Percentiles rank a stretch among this genome's conserved stretches.
These are phyloP conservation scores for Primulina huaijiensis DNA, from an alignment of 257 asterid genomes.

Conservation along the genomic window DNA sequence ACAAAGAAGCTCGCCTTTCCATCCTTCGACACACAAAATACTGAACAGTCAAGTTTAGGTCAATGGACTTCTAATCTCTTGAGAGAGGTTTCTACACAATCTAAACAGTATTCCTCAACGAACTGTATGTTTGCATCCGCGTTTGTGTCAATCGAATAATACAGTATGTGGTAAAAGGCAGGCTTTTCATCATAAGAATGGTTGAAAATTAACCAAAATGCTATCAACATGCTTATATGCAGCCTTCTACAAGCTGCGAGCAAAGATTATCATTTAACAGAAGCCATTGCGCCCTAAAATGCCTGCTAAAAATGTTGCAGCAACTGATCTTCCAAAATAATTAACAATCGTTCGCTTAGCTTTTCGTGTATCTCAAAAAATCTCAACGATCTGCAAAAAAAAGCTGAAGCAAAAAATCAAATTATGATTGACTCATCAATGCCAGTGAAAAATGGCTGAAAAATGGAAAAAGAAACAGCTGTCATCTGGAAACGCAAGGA, in stretches of 20 bases:
- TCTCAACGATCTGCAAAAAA: slow-evolving; percentile 38
- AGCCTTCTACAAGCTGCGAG: slow-evolving; percentile 92
- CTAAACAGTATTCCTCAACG: slow-evolving; percentile 57
- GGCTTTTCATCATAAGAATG: slow-evolving; percentile 65
- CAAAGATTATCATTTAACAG: slow-evolving; percentile 61
- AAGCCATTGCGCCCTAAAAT: slow-evolving; percentile 32
- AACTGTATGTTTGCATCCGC: slow-evolving; percentile 41
- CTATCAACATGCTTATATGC: slow-evolving; percentile 88
- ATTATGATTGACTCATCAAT: not conserved
- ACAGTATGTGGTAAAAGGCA: slow-evolving; percentile 50
- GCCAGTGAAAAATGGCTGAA: slow-evolving; percentile 8
- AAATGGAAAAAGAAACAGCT: not conserved
- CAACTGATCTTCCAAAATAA: slow-evolving; percentile 20
- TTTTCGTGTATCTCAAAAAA: slow-evolving; percentile 23
- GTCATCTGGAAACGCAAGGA: not conserved
- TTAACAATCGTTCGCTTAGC: slow-evolving; percentile 19
- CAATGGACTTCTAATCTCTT: slow-evolving; percentile 64
- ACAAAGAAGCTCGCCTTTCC: slow-evolving; percentile 57
- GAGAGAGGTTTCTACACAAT: slow-evolving; percentile 57
- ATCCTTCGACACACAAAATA: slow-evolving; percentile 44
- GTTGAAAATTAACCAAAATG: slow-evolving; percentile 55
- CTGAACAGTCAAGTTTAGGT: slow-evolving; percentile 25
- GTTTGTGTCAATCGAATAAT: slow-evolving; percentile 51
- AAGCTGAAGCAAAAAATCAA: slow-evolving; percentile 21
- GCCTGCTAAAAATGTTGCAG: slow-evolving; percentile 28